Evolutionary conservation across 2,329 filamentous ascomycete species (phyloP), one percentile per base, ranked within the genome.

Genomic region (Penicillium sp.): DNA sequence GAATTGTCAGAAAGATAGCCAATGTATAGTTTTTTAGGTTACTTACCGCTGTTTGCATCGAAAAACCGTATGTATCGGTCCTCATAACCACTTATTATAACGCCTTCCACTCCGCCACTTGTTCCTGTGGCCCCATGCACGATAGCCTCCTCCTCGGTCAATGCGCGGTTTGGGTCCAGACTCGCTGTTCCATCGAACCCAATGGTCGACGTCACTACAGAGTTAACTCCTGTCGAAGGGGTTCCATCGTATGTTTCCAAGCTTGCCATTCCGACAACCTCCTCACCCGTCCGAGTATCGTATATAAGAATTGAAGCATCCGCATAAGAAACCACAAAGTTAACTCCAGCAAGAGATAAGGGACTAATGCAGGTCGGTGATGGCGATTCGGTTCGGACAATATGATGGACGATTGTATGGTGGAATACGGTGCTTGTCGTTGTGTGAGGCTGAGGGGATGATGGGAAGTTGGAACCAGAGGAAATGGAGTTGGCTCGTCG

Each of bases 31-130:
- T 6, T 42, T 40, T 12, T 33, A 8, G 26, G 47, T 42, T 20
- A 84, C 90, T 75, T 88, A 97, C 94, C 94, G 76, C 91, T 96
- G 70, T 99, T 97, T 61, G 94, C 94, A 79, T 99, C 94, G 72
- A 96, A 99, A 81, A 99, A 96, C 63, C 93, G 83, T 65, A 99
- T 91, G 68, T 91, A 97, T 65, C 90, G 87, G 76, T 99, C 94
- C 77, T 99, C 94, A 70, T 99, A 93, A 62, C 94, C 94, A 60
- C 90, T 95, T 62, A 99, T 97, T 58, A 99, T 89, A 21, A 95
- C 90, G 12, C 94, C 94, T 72, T 97, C 92, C 0, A 96, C 86
- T 33, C 89, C 89, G 56, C 88, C 90, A 52, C 86, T 88, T 7
- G 87, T 86, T 23, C 90, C 89, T 11, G 94, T 97, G 5, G 93